Conservation (phyloP, 148 eudicot species). For the Camellia lanceoleosa region DNA sequence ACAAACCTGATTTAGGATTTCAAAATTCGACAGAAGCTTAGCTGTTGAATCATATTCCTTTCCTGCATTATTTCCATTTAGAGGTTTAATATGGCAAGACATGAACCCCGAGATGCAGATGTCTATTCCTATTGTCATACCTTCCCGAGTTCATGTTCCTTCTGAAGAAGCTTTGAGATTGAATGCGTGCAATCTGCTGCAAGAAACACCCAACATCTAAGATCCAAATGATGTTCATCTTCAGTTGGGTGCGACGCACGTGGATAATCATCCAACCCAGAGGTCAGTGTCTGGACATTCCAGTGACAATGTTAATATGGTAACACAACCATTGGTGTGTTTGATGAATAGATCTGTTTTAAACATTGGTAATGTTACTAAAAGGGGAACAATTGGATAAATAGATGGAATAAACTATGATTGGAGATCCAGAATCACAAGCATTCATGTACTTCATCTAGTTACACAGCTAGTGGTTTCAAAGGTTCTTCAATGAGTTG, state of each 20-base stretch:
- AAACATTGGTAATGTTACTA: background rate
- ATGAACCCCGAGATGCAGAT: slow-evolving; percentile 4
- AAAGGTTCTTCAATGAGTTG: background rate
- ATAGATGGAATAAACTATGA: background rate
- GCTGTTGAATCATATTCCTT: slow-evolving; percentile 68
- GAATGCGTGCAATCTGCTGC: slow-evolving; percentile 85
- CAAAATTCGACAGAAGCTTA: slow-evolving; percentile 72
- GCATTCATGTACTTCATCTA: background rate
- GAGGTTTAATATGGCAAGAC: slow-evolving; percentile 15
- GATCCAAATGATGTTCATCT: slow-evolving; percentile 97
- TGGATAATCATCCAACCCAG: slow-evolving; percentile 99
- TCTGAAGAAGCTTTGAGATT: slow-evolving; percentile 54
- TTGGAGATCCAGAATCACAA: slow-evolving; percentile 3
- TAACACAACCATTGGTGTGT: background rate
- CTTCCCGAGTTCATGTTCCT: slow-evolving; percentile 47
- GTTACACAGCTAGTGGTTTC: background rate
- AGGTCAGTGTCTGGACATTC: slow-evolving; percentile 63
- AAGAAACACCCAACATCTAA: slow-evolving; percentile 99
- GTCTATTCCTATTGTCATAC: slow-evolving; percentile 30
- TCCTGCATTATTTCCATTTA: slow-evolving; percentile 49
- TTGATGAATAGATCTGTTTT: background rate
- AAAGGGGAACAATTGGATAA: background rate
- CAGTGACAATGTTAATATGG: slow-evolving; percentile 6
- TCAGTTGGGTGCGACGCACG: slow-evolving; percentile 95
- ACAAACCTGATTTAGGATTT: slow-evolving; percentile 75